These are phyloP conservation scores for Lepidium africanum DNA, from an alignment of 345 rosid genomes.

Conservation along the genomic window DNA sequence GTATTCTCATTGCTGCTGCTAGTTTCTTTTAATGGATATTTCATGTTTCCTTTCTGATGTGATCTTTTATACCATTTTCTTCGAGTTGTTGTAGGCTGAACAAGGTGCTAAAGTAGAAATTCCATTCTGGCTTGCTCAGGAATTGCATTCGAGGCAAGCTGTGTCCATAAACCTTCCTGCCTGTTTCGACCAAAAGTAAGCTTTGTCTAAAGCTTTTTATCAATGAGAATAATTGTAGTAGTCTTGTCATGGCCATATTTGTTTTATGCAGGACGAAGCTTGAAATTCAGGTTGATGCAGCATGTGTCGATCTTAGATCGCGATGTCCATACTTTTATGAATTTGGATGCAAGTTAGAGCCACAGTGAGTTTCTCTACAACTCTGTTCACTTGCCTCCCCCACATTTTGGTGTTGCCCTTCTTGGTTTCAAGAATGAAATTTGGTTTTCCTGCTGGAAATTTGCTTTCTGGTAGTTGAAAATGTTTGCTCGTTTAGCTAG, in stretches of 20 bases:
- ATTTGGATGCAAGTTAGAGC: constrained; percentile 81
- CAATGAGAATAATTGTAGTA: neutral
- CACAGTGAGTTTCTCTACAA: constrained; percentile 52
- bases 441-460: neutral
- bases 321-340: constrained; percentile 73
- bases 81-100: constrained; percentile 40
- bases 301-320: constrained; percentile 75
- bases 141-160: constrained; percentile 60
- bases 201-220: neutral
- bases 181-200: constrained; percentile 72
- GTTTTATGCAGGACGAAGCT: constrained; percentile 49
- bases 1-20: constrained; percentile 12
- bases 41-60: neutral
- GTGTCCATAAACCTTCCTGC: constrained; percentile 51
- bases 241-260: neutral
- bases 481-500: neutral
- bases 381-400: neutral
- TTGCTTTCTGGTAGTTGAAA: neutral
- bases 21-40: neutral
- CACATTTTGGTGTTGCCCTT: neutral
- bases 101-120: constrained; percentile 72
- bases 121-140: constrained; percentile 73
- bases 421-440: neutral
- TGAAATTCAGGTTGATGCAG: constrained; percentile 90
- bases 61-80: neutral